Base-by-base conservation (phyloP, 768 basidiomycete genomes). In the Boletus patriciae region DNA sequence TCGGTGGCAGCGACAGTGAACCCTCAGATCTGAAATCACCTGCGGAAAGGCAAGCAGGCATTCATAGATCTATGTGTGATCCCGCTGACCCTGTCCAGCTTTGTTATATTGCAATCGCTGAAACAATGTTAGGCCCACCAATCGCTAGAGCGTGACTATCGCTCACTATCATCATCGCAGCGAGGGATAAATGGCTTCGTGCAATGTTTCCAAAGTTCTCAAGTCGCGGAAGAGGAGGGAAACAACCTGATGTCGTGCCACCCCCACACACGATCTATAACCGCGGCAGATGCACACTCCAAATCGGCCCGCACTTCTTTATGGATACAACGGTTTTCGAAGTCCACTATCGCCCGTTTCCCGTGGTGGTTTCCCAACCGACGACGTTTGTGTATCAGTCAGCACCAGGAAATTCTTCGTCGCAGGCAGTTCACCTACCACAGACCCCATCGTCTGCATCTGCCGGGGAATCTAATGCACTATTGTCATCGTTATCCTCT, bases 241-340 rank as follows among this genome's bases (percentile, higher is more conserved):
- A 85, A 63, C 74, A 75, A n/a, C 67, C 78, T 0, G 78, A 81
- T 49, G 73, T 78, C 21, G 67, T 74, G 25, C 83, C 83, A 40
- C 87, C 87, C 3, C 83, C 87, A 0, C 87, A 90, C 66, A 85
- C 81, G 1, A 80, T 85, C 52, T 82, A 83, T 61, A 77, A 77
- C 33, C 77, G 86, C 36, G 89, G 88, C 44, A 82, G 77, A 65
- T 92, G 85, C 67, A 82, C 86, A 52, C 70, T 94, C 37, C 78
- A 83, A 62, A 83, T 93, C 33, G 91, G 90, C 6, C 91, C 91
- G 15, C 89, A 90, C 68, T 73, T 77, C 27, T 92, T 92, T 63
- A 66, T 75, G 34, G 82, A 85, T 23, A 90, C 89, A 0, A 76
- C 80, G 0, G 75, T 93, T 57, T 90, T 84, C 60, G 88, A 92